Conservation (phyloP, 805 yeast genomes). For the Wickerhamiella alocasiicola region DNA sequence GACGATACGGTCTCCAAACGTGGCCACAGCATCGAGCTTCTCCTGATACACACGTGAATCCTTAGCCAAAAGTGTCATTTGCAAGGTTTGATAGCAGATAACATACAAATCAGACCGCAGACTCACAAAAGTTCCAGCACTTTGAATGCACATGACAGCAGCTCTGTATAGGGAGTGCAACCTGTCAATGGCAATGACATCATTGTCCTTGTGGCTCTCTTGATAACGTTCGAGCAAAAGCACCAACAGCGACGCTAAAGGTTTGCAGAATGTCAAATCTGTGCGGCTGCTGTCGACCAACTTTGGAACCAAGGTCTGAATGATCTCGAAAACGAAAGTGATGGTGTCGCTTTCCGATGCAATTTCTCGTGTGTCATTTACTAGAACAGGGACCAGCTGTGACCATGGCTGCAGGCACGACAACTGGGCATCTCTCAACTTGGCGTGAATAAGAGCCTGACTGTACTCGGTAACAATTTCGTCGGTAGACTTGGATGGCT, state of each 20-base stretch:
- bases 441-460: background rate
- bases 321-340: conserved; percentile 59
- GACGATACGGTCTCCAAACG: conserved; percentile 49
- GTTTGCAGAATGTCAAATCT: conserved; percentile 58
- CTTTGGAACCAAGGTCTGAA: conserved; percentile 64
- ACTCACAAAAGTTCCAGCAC: conserved; percentile 52
- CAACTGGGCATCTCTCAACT: conserved; percentile 33
- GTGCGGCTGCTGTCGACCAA: conserved; percentile 60
- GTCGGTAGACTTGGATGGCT: background rate
- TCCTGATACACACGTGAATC: conserved; percentile 29
- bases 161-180: conserved; percentile 60
- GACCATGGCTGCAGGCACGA: conserved; percentile 72
- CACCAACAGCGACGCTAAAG: conserved; percentile 63
- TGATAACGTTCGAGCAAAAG: conserved; percentile 54
- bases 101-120: conserved; percentile 73
- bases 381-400: conserved; percentile 58
- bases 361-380: conserved; percentile 36
- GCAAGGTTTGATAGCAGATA: conserved; percentile 52
- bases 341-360: conserved; percentile 29
- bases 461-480: background rate
- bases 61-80: conserved; percentile 31
- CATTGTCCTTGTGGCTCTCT: conserved; percentile 23
- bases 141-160: conserved; percentile 57
- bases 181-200: conserved; percentile 30
- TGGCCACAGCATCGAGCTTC: conserved; percentile 40